A percentile compares a stretch with the other conserved stretches of the same genome.
phyloP scores from a whole-genome alignment of 305 asterid genomes.

The Caryopteris hybrid region DNA sequence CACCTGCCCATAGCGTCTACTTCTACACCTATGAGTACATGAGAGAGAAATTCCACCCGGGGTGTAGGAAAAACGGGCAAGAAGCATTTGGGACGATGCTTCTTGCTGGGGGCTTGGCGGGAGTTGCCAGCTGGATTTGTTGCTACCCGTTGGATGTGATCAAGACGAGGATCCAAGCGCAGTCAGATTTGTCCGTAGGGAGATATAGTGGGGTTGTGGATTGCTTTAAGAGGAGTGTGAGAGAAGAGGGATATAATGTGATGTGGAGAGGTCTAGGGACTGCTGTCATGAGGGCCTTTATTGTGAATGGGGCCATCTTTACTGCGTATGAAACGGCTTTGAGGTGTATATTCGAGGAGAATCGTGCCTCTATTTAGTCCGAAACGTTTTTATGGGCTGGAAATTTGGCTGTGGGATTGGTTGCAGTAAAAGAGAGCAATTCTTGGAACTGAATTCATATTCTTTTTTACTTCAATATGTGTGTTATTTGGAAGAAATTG shows the following conservation, averaged over 20 bases:
- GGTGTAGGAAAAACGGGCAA: slow-evolving; percentile 65
- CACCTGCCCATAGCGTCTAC: slow-evolving; percentile 73
- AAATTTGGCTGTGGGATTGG: too few species aligned
- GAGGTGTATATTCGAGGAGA: slow-evolving; percentile 31
- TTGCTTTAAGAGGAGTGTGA: slow-evolving; percentile 60
- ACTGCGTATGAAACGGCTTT: slow-evolving; percentile 79
- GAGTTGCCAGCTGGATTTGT: slow-evolving; percentile 87
- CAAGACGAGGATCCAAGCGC: slow-evolving; percentile 81
- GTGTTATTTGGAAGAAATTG: background rate
- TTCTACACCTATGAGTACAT: slow-evolving; percentile 70
- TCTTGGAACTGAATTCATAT: background rate
- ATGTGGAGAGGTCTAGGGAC: slow-evolving; percentile 89
- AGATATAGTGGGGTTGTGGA: slow-evolving; percentile 59
- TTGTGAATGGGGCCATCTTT: slow-evolving; percentile 78
- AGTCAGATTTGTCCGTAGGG: slow-evolving; percentile 22
- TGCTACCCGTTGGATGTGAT: slow-evolving; percentile 85
- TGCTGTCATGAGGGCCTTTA: slow-evolving; percentile 69
- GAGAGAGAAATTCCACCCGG: slow-evolving; percentile 71
- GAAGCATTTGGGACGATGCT: slow-evolving; percentile 78
- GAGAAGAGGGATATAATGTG: slow-evolving; percentile 58
- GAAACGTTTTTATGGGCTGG: slow-evolving; percentile 12
- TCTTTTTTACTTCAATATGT: background rate
- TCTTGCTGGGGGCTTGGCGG: slow-evolving; percentile 85
- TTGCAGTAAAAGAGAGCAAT: background rate
- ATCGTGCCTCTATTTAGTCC: slow-evolving; percentile 22